Evolutionary conservation across 768 basidiomycete species (phyloP).

Genomic region (Lactifluus hygrophoroides): DNA sequence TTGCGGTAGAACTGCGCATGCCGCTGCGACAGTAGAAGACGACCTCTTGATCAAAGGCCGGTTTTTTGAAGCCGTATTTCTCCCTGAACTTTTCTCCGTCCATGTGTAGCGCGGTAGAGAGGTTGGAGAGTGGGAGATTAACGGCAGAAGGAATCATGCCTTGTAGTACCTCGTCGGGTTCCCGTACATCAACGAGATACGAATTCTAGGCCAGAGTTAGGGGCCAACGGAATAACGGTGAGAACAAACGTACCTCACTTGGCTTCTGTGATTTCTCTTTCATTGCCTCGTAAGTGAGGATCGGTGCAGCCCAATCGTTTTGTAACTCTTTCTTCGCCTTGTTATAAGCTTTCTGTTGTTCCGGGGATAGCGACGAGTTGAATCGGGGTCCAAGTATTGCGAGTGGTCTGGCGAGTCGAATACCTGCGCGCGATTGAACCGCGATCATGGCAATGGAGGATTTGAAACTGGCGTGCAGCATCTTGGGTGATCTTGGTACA

Average conservation of each 20-base stretch:
- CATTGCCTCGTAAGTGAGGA: slow-evolving; percentile 71
- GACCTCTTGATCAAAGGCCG: slow-evolving; percentile 34
- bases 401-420: background rate
- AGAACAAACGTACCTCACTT: slow-evolving; percentile 38
- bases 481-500: background rate
- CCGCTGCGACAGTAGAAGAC: slow-evolving; percentile 47
- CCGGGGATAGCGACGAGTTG: slow-evolving; percentile 21
- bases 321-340: slow-evolving; percentile 37
- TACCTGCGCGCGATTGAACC: background rate
- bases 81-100: slow-evolving; percentile 27
- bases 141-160: slow-evolving; percentile 44
- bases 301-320: slow-evolving; percentile 68
- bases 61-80: slow-evolving; percentile 30
- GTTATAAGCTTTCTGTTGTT: slow-evolving; percentile 30
- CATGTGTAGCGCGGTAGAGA: slow-evolving; percentile 32
- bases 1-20: slow-evolving; percentile 37
- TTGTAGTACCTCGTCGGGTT: slow-evolving; percentile 41
- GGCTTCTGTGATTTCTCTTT: slow-evolving; percentile 76
- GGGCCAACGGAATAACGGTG: slow-evolving; percentile 15
- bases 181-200: slow-evolving; percentile 81
- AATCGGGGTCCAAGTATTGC: slow-evolving; percentile 2
- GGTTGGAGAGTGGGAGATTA: slow-evolving; percentile 38
- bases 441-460: background rate
- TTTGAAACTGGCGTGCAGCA: slow-evolving; percentile 2
- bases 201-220: slow-evolving; percentile 38